Conservation (phyloP, 495 filamentous ascomycete genomes). For the Articulospora tetracladia region DNA sequence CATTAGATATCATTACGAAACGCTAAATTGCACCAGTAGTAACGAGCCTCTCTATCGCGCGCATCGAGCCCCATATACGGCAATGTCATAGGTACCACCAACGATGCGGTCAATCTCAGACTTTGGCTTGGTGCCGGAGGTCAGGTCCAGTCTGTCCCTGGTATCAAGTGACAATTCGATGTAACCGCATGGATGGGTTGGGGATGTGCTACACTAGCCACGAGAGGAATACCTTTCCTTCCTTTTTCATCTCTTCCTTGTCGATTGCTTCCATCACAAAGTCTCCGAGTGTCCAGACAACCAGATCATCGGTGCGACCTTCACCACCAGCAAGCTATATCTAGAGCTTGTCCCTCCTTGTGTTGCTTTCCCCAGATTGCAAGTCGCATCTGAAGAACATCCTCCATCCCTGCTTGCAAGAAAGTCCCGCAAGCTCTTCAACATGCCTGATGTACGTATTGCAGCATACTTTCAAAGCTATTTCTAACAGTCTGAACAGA, state of each 20-base stretch:
- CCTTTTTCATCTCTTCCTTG: not conserved
- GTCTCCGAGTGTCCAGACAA: not conserved
- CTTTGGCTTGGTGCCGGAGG: slow-evolving; percentile 5
- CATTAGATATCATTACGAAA: slow-evolving; percentile 12
- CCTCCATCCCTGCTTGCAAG: not conserved
- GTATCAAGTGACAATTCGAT: not conserved
- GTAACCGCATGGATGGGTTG: not conserved
- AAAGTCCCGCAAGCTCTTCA: not conserved
- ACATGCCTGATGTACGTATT: not conserved
- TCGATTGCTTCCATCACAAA: no score
- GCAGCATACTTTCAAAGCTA: not conserved
- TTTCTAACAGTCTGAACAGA: slow-evolving; percentile 11
- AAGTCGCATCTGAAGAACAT: slow-evolving; percentile 1
- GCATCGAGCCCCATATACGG: not conserved
- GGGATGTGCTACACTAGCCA: not conserved
- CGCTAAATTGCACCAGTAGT: not conserved
- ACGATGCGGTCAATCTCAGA: not conserved
- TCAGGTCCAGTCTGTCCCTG: not conserved
- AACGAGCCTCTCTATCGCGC: slow-evolving; percentile 5
- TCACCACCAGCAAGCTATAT: not conserved
- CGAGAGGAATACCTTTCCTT: not conserved
- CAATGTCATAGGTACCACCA: not conserved
- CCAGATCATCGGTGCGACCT: not conserved
- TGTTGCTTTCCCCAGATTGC: not conserved
- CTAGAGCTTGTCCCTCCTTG: not conserved